Evolutionary conservation across 2,329 filamentous ascomycete genomes (phyloP), one percentile per base, ranked within the genome.

Genomic region (Aspergillus sp.): DNA sequence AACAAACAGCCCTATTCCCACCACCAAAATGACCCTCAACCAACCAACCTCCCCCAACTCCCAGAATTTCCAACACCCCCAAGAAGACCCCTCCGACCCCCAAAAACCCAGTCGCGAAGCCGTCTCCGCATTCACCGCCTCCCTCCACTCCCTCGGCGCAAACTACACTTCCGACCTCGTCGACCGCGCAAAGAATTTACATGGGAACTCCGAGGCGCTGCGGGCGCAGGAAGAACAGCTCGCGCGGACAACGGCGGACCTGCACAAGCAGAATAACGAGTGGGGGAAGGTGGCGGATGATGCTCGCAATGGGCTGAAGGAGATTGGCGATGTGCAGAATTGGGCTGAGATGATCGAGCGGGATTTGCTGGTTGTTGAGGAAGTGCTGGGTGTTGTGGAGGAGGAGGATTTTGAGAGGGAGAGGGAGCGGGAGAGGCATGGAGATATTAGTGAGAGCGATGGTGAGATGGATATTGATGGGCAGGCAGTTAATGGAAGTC

Each of bases 311-410:
- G 83, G 82, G 55, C 65, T 87, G 61, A 86, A 86, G 69, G 83
- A 86, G 70, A 78, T 86, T 61, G 85, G 85, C n/a, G 83, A 87
- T 64, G 76, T 87, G 58, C 84, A 87, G 76, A 86, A 86, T 65
- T 87, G 84, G 83, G 83, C 84, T 19, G 84, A 86, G 75, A 77
- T 86, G 75, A 78, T 87, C 66, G 85, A 80, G 67, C 66, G 75
- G 61, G 78, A 80, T 70, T 63, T 80, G 50, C 65, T 76, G 60
- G 68, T 76, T 58, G 63, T 78, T 19, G 77, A 79, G 68, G 76
- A 79, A 8, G 24, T 47, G 64, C 72, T 73, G 59, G 63, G 77
- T 58, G 67, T 69, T 61, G 58, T 70, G 57, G 75, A 77, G 62
- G 68, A 65, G 37, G n/a, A 50, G 61, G 54, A 48, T 37, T 37